Evolutionary conservation across 257 asterid species (phyloP).

Genomic region (Capsicum baccatum): DNA sequence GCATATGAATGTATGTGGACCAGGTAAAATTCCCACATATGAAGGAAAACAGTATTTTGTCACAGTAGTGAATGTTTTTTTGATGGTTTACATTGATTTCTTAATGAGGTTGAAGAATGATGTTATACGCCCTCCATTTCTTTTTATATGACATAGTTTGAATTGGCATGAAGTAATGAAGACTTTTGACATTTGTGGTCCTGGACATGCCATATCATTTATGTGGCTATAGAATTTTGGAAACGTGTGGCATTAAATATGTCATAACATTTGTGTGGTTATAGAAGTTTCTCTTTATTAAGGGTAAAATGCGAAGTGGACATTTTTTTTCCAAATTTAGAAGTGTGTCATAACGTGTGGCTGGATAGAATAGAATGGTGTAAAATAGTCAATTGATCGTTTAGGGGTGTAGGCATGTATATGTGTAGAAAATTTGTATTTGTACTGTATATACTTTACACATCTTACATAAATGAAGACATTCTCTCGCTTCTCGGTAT

Average conservation of each 20-base stretch:
- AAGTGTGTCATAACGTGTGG: background rate
- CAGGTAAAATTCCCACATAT: background rate
- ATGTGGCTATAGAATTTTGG: too few species aligned
- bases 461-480: slow-evolving; percentile 18
- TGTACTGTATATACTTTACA: background rate
- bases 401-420: background rate
- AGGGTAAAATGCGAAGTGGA: too few species aligned
- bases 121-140: background rate
- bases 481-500: background rate
- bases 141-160: too few species aligned
- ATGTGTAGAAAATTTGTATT: background rate
- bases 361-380: background rate
- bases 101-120: too few species aligned
- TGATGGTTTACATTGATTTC: background rate
- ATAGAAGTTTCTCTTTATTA: too few species aligned
- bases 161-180: too few species aligned
- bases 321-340: too few species aligned
- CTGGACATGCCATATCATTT: too few species aligned
- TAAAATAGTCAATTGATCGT: background rate
- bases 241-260: too few species aligned
- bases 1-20: background rate
- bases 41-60: background rate
- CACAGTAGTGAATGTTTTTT: background rate
- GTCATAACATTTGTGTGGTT: too few species aligned
- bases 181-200: too few species aligned